phyloP scores from a whole-genome alignment of 306 rosid species.

The Mimosa pudica region DNA sequence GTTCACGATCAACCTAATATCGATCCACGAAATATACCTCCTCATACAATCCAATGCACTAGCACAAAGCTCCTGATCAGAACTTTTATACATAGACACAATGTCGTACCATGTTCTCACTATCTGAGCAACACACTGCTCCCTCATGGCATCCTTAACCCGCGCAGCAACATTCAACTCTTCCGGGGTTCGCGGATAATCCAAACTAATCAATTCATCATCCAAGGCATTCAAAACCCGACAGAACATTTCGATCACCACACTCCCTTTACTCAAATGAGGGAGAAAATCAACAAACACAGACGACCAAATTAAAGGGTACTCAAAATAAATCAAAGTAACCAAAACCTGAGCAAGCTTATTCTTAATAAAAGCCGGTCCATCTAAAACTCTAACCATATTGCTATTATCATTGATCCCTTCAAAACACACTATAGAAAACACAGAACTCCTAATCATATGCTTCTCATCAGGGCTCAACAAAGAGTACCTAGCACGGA shows the following conservation, averaged over 20 bases:
- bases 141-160: constrained; percentile 70
- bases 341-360: constrained; percentile 84
- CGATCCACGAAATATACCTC: constrained; percentile 86
- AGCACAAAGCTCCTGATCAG: constrained; percentile 25
- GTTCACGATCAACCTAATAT: constrained; percentile 80
- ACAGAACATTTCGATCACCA: constrained; percentile 91
- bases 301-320: constrained; percentile 81
- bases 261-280: constrained; percentile 69
- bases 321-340: constrained; percentile 79
- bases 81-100: constrained; percentile 17
- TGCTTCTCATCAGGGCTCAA: constrained; percentile 52
- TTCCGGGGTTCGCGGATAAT: constrained; percentile 72
- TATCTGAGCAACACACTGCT: constrained; percentile 17
- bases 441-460: constrained; percentile 69
- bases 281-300: constrained; percentile 80
- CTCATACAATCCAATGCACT: constrained; percentile 63
- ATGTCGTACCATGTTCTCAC: constrained; percentile 10
- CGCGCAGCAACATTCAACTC: constrained; percentile 62
- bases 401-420: constrained; percentile 53
- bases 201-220: constrained; percentile 82
- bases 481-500: constrained; percentile 56
- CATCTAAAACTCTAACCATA: constrained; percentile 61
- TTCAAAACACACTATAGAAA: constrained; percentile 75
- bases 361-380: constrained; percentile 81
- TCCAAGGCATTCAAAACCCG: constrained; percentile 88